phyloP scores from a whole-genome alignment of 805 yeast genomes.

The Cyberlindnera suaveolens region DNA sequence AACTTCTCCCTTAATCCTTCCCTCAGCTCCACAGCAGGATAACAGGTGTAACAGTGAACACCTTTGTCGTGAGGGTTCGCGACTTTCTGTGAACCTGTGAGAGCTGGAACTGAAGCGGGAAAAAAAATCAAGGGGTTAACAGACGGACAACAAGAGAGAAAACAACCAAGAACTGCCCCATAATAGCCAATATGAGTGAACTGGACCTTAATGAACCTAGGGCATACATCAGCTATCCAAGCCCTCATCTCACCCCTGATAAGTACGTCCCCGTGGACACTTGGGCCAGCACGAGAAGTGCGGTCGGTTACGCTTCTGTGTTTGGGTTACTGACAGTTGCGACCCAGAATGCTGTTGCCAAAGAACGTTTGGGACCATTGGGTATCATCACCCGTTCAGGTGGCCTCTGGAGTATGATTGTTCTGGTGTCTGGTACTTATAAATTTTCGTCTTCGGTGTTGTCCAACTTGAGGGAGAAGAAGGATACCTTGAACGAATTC shows the following conservation, averaged over 20 bases:
- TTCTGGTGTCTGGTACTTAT: constrained; percentile 46
- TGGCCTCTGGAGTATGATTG: constrained; percentile 33
- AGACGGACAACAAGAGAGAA: too few relatives aligned
- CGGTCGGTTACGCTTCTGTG: constrained; percentile 38
- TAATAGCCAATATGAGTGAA: constrained; percentile 11
- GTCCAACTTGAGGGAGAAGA: constrained; percentile 56
- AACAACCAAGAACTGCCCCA: too few relatives aligned
- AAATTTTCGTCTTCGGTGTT: constrained; percentile 36
- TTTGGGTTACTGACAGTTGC: constrained; percentile 45
- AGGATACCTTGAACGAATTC: constrained; percentile 56
- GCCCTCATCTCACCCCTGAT: constrained; percentile 24
- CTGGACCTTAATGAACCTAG: not conserved
- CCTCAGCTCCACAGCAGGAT: too few relatives aligned
- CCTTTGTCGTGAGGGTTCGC: too few relatives aligned
- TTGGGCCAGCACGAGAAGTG: constrained; percentile 39
- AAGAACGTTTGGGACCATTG: constrained; percentile 35
- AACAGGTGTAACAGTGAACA: too few relatives aligned
- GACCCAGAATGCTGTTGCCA: constrained; percentile 38
- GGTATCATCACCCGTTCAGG: constrained; percentile 21
- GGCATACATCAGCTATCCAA: constrained; percentile 15
- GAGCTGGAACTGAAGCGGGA: too few relatives aligned
- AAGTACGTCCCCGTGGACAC: constrained; percentile 55
- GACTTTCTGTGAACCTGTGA: too few relatives aligned
- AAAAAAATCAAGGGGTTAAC: too few relatives aligned
- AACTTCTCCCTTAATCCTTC: too few relatives aligned